These are phyloP conservation scores for Sphaerobolus stellatus DNA, from an alignment of 1,284 basidiomycete species.

Conservation along the genomic window DNA sequence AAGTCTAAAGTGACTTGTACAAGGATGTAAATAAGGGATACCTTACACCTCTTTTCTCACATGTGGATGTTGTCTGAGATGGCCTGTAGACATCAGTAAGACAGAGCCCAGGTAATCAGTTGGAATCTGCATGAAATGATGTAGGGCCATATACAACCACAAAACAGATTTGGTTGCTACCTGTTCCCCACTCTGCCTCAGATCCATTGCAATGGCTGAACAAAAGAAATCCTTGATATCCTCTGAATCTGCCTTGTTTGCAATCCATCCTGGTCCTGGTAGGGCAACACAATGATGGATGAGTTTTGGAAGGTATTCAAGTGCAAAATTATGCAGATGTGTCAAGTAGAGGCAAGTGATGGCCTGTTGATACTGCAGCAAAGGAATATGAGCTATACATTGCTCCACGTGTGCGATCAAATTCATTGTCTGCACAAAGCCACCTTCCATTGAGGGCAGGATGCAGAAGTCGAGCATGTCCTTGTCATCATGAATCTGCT, in stretches of 20 bases:
- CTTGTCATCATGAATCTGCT: too few species aligned
- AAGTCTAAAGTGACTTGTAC: too few species aligned
- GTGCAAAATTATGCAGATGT: slow-evolving; percentile 58
- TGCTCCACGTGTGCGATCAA: slow-evolving; percentile 58
- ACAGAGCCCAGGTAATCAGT: slow-evolving; percentile 4
- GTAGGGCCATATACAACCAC: slow-evolving; percentile 70
- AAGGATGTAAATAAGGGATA: slow-evolving; percentile 58
- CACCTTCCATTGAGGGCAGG: slow-evolving; percentile 41
- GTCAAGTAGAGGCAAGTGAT: slow-evolving; percentile 69
- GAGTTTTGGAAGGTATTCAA: slow-evolving; percentile 62
- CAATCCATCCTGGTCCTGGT: slow-evolving; percentile 63
- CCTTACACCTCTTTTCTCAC: slow-evolving; percentile 60
- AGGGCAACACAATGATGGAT: slow-evolving; percentile 60
- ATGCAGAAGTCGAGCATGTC: slow-evolving; percentile 51
- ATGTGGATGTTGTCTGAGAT: slow-evolving; percentile 64
- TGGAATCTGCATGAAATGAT: slow-evolving; percentile 58
- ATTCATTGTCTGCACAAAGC: slow-evolving; percentile 32
- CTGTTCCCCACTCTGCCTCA: slow-evolving; percentile 68
- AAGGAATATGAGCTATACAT: slow-evolving; percentile 58
- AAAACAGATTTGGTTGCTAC: slow-evolving; percentile 73
- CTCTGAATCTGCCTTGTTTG: slow-evolving; percentile 60
- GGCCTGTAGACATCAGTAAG: slow-evolving; percentile 39
- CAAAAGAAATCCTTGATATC: slow-evolving; percentile 72
- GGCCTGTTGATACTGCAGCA: slow-evolving; percentile 67
- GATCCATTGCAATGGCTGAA: slow-evolving; percentile 64